Evolutionary conservation across 305 asterid species (phyloP), one percentile per base, ranked within the genome.

Genomic region (Plantago coronopus): DNA sequence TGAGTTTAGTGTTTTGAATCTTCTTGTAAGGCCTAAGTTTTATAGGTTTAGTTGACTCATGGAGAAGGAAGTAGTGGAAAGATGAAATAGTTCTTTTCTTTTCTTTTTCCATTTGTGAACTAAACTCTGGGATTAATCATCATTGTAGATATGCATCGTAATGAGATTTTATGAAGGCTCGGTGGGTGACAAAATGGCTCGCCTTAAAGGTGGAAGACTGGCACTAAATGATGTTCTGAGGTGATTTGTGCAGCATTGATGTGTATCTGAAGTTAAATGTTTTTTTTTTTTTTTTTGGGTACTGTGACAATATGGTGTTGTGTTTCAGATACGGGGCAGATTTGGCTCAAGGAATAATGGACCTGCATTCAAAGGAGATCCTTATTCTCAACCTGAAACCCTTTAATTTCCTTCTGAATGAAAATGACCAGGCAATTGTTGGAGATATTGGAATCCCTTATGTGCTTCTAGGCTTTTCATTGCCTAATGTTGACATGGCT

Each of bases 151-250:
- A 72, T 91, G 95, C 80, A 78, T 91, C 64, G 76, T 88, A 17
- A 88, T 88, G 96, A 80, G 81, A 71, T 88, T 86, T 72, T 91
- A 86, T 37, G 95, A 86, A 72, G 94, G 91, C 13, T 81, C 98
- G 5, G 77, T 84, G 20, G 96, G 94, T 58, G 96, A 88, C 73
- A 88, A 83, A 64, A 84, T 88, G 95, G 81, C 89, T 67, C 78
- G 67, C 15, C 63, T 78, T 50, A 77, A 79, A 56, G 90, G 77
- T 23, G 96, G 96, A 22, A 84, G 86, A 75, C 76, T 91, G 62
- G 61, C 94, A 4, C 77, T 82, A 56, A 69, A 19, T 66, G 94
- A 91, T 79, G 95, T 83, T 74, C 66, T 91, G 73, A 91, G 96
- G 98, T 88, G 73, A 78, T 62, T 44, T 68, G 31, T 49, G 51